A percentile compares a stretch with the other conserved stretches of the same genome.
Evolutionary conservation across 805 yeast species (phyloP).

Genomic region (Barnettozyma californica): DNA sequence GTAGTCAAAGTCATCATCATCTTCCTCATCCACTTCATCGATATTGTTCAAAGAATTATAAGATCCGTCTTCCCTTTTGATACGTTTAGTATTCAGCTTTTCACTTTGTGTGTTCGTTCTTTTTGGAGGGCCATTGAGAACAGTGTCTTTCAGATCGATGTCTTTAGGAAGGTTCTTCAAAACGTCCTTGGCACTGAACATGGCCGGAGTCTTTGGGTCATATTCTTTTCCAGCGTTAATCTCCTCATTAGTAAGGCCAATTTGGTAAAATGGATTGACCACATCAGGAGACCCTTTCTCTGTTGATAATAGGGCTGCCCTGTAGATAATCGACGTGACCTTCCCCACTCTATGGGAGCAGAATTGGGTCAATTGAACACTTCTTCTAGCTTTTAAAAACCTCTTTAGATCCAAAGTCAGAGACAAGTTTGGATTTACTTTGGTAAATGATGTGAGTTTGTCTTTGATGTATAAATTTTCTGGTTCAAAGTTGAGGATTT

Average conservation of each 20-base stretch:
- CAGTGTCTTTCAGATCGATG: slow-evolving; percentile 41
- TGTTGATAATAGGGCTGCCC: slow-evolving; percentile 46
- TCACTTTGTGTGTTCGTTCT: slow-evolving; percentile 20
- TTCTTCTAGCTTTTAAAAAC: slow-evolving; percentile 62
- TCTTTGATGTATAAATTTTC: slow-evolving; percentile 29
- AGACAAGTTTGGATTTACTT: slow-evolving; percentile 45
- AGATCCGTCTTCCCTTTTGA: slow-evolving; percentile 37
- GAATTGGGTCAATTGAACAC: slow-evolving; percentile 54
- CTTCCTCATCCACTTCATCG: slow-evolving; percentile 22
- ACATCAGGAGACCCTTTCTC: slow-evolving; percentile 50
- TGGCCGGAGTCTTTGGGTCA: slow-evolving; percentile 28
- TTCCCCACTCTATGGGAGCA: slow-evolving; percentile 67
- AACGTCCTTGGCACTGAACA: slow-evolving; percentile 41
- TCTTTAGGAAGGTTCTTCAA: slow-evolving; percentile 34
- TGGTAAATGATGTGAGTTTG: slow-evolving; percentile 31
- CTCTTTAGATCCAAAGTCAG: slow-evolving; percentile 60
- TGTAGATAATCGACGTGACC: slow-evolving; percentile 60
- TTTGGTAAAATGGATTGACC: slow-evolving; percentile 34
- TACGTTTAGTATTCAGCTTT: slow-evolving; percentile 28
- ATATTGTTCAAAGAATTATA: slow-evolving; percentile 4
- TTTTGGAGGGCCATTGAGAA: slow-evolving; percentile 37
- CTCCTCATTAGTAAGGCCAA: slow-evolving; percentile 49
- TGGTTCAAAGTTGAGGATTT: slow-evolving; percentile 30
- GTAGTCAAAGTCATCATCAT: slow-evolving; percentile 16
- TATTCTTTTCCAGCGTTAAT: slow-evolving; percentile 24